Base-by-base conservation (phyloP, 257 asterid genomes). In the Petunia axillaris region DNA sequence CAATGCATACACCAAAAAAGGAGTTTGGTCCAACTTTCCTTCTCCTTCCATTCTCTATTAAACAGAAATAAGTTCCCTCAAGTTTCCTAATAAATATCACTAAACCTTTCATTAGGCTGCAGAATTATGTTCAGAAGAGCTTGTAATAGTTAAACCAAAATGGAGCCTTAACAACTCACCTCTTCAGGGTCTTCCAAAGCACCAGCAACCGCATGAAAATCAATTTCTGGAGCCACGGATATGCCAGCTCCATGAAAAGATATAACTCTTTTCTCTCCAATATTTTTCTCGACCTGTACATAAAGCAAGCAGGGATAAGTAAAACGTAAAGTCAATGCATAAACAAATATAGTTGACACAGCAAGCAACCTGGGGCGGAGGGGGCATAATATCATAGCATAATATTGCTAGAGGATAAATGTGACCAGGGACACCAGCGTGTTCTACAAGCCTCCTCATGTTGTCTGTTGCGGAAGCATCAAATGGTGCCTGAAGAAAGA, bases 251-350 rank as follows among this genome's bases (percentile, higher is more conserved):
- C 98, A 84, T 94, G 97, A 84, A 88, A 94, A 68, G 93, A 90
- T 78, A 94, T 88, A 68, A 86, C 68, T 87, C 98, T 86, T 86
- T 88, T 89, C 91, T 94, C 98, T 40, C 98, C 97, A 65, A 94
- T 89, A 55, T 94, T 95, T 90, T 93, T 94, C 89, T 94, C 97
- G 81, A 94, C 94, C 98, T 94, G 80, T 75, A 94, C 94, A 89
- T 89, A 66, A 25, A 74, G 11, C 50, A 84, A 35, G 76, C 81
- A 3, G 71, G 39, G 76, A 10, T 8, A 9, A 74, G 75, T 80
- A 36, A 79, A 62, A 74, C 35, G 63, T 5, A 44, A 82, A 64
- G 62, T 15, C 41, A 41, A 4, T n/a, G 43, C 60, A 78, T 43
- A 78, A 83, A 44, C 10, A 71, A 46, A 43, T 37, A 60, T 43